Base-by-base conservation (phyloP, 768 basidiomycete species). In the Lactarius indigo region DNA sequence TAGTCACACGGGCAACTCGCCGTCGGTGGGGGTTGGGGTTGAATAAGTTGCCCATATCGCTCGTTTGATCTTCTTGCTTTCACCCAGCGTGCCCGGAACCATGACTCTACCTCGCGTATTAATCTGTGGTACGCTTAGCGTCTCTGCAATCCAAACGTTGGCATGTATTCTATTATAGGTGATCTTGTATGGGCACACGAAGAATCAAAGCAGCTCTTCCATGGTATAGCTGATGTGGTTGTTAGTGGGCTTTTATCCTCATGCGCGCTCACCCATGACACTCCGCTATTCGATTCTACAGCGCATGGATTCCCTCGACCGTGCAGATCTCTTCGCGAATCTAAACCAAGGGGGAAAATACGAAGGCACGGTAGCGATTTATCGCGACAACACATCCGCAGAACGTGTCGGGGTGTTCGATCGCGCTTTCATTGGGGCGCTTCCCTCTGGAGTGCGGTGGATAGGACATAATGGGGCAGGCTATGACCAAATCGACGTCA, bases 391-490 rank as follows among this genome's bases (percentile, higher is more conserved):
- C 76, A 77, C 78, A 31, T 91, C 90, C 7, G 79, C 85, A 7
- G 77, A 81, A 57, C 78, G 76, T 47, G 87, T 94, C 71, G 94
- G 92, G 23, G 78, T 85, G 18, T 94, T 94, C 72, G 92, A 97
- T 75, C 84, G 85, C 75, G 90, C 89, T 68, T 80, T 96, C 69
- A 81, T 97, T 69, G 76, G 81, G 58, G 85, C 83, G 0, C 80
- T 97, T 12, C 87, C 92, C 1, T 68, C 81, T 1, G 81, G 80
- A 23, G 82, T 96, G 68, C 87, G 88, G 73, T 94, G 90, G 88
- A 92, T 96, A 74, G 91, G 89, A 1, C 94, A 94, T 76, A 95
- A 95, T 64, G 95, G 94, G 13, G 94, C 95, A 0, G 94, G 95
- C 0, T 97, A 97, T 74, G 94, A 97, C 74, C 87, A 88, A 68